Conservation (phyloP, 306 rosid species). For the Crotalaria pallida region DNA sequence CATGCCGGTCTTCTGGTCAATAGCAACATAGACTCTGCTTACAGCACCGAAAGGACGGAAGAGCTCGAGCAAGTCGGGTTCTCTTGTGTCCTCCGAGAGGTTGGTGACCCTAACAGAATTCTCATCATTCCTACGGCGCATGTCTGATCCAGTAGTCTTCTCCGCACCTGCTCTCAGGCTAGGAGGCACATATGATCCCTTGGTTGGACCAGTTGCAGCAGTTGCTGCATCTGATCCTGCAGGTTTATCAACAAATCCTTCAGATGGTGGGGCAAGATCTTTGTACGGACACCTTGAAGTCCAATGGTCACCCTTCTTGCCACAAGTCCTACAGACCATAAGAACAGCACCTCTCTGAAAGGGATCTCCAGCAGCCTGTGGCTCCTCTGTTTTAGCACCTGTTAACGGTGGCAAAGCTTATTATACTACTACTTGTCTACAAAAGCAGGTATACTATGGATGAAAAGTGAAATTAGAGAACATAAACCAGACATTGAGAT, state of each 20-base stretch:
- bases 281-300: slow-evolving; percentile 92
- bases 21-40: slow-evolving; percentile 86
- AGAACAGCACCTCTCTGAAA: slow-evolving; percentile 72
- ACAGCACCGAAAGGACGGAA: slow-evolving; percentile 91
- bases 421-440: background rate
- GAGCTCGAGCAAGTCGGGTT: slow-evolving; percentile 86
- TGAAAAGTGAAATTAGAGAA: background rate
- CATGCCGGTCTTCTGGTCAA: slow-evolving; percentile 79
- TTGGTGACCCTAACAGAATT: slow-evolving; percentile 94
- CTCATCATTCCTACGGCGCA: slow-evolving; percentile 92
- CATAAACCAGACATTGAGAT: background rate
- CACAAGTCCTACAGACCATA: slow-evolving; percentile 89
- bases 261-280: slow-evolving; percentile 68
- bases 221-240: slow-evolving; percentile 34
- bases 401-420: slow-evolving; percentile 5
- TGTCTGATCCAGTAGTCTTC: slow-evolving; percentile 57
- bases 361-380: slow-evolving; percentile 60
- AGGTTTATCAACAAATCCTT: slow-evolving; percentile 58
- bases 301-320: slow-evolving; percentile 98
- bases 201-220: slow-evolving; percentile 43
- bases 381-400: slow-evolving; percentile 78
- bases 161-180: slow-evolving; percentile 72
- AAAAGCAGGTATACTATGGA: background rate
- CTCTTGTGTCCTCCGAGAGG: slow-evolving; percentile 92
- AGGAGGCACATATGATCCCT: slow-evolving; percentile 81